A percentile compares a stretch with the other conserved stretches of the same genome.
Evolutionary conservation across 768 basidiomycete genomes (phyloP).

Genomic region (Serendipita indica): DNA sequence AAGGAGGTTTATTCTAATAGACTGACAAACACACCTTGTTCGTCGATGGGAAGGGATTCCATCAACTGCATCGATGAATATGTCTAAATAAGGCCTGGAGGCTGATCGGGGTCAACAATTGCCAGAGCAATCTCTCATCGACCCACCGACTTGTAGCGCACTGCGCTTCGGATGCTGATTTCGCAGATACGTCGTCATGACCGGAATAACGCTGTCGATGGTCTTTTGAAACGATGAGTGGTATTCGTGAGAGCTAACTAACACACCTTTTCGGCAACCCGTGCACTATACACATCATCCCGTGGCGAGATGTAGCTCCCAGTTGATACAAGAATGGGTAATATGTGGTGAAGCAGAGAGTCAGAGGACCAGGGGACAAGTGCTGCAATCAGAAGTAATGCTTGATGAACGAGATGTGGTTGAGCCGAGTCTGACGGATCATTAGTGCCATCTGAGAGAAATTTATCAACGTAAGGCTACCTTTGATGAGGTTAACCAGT

Average conservation of each 20-base stretch:
- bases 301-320: constrained; percentile 95
- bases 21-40: constrained; percentile 44
- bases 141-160: constrained; percentile 43
- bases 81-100: constrained; percentile 66
- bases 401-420: constrained; percentile 90
- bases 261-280: constrained; percentile 78
- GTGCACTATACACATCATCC: constrained; percentile 90
- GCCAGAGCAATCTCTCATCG: neutral
- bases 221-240: constrained; percentile 36
- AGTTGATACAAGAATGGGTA: constrained; percentile 99
- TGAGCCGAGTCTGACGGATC: constrained; percentile 57
- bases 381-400: constrained; percentile 71
- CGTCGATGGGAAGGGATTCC: constrained; percentile 90
- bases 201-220: constrained; percentile 83
- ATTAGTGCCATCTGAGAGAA: neutral
- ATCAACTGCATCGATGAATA: constrained; percentile 85
- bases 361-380: constrained; percentile 76
- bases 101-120: constrained; percentile 16
- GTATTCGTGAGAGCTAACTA: neutral
- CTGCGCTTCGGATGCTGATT: constrained; percentile 36
- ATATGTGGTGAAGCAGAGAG: constrained; percentile 82
- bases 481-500: constrained; percentile 72
- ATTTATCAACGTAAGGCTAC: constrained; percentile 24
- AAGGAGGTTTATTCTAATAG: neutral
- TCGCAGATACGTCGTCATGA: constrained; percentile 72